Evolutionary conservation across 2,329 filamentous ascomycete species (phyloP).

Genomic region (Penicillium sp.): DNA sequence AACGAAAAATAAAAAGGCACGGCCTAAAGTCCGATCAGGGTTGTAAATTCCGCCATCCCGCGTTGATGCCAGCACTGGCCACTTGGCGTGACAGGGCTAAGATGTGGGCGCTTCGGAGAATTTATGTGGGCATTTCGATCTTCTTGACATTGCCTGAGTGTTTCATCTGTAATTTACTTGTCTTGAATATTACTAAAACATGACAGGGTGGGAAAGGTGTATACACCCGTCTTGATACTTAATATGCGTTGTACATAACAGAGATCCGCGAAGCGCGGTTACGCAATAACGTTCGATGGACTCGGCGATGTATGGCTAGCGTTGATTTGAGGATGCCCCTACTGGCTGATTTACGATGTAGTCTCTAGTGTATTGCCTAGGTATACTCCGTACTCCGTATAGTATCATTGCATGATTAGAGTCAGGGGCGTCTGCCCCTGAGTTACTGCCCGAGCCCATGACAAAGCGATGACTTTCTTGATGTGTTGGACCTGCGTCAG

Average conservation of each 20-base stretch:
- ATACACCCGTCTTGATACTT: background rate
- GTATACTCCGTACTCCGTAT: background rate
- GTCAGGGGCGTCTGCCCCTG: background rate
- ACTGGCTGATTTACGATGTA: background rate
- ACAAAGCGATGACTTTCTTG: background rate
- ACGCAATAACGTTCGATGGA: conserved; percentile 15
- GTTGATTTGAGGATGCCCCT: background rate
- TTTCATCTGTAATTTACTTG: conserved; percentile 7
- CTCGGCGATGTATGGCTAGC: background rate
- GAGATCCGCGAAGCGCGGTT: conserved; percentile 22
- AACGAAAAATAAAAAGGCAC: background rate
- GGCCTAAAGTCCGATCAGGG: conserved; percentile 17
- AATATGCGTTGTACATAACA: conserved; percentile 1
- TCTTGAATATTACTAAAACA: background rate
- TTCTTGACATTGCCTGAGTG: background rate
- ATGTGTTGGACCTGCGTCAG: background rate
- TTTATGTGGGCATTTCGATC: conserved; percentile 3
- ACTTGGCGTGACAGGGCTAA: conserved; percentile 3
- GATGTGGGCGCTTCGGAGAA: conserved; percentile 15
- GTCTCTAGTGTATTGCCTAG: background rate
- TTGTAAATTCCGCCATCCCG: conserved; percentile 12
- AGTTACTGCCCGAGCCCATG: background rate
- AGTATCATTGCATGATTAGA: background rate
- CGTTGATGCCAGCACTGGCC: conserved; percentile 21
- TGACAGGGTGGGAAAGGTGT: background rate